phyloP scores from a whole-genome alignment of 106 monocot species.

The Dioscorea zingiberensis region DNA sequence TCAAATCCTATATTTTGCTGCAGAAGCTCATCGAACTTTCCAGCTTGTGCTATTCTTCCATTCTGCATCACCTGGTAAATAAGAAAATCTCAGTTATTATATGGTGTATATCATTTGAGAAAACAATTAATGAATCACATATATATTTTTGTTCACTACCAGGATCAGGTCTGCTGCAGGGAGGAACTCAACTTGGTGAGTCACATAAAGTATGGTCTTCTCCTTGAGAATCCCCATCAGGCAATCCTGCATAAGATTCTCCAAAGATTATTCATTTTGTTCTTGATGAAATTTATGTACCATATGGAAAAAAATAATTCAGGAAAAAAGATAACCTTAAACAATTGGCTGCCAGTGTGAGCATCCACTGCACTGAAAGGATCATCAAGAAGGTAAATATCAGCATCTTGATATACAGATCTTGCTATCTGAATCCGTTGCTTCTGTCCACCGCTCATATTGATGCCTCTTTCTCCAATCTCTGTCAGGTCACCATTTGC shows the following conservation, averaged over 20 bases:
- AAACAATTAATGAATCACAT: too few relatives aligned
- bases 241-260: conserved; percentile 49
- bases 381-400: conserved; percentile 92
- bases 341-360: conserved; percentile 81
- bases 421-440: conserved; percentile 86
- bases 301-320: background rate
- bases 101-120: too few relatives aligned
- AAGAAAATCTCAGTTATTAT: background rate
- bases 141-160: conserved; percentile 26
- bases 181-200: conserved; percentile 96
- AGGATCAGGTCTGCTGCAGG: conserved; percentile 82
- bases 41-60: conserved; percentile 68
- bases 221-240: conserved; percentile 75
- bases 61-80: conserved; percentile 75
- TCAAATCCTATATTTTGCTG: conserved; percentile 70
- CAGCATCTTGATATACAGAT: conserved; percentile 82
- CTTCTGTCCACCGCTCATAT: conserved; percentile 96
- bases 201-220: conserved; percentile 81
- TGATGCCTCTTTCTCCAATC: conserved; percentile 93
- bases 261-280: too few relatives aligned
- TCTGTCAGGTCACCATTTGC: conserved; percentile 81
- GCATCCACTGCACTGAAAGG: conserved; percentile 97
- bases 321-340: conserved; percentile 40
- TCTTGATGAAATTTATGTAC: background rate
- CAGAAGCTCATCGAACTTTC: conserved; percentile 69